Percentiles rank a stretch among this genome's conserved stretches.
These are phyloP conservation scores for Boletus barrowsii DNA, from an alignment of 768 basidiomycete genomes.

Conservation along the genomic window DNA sequence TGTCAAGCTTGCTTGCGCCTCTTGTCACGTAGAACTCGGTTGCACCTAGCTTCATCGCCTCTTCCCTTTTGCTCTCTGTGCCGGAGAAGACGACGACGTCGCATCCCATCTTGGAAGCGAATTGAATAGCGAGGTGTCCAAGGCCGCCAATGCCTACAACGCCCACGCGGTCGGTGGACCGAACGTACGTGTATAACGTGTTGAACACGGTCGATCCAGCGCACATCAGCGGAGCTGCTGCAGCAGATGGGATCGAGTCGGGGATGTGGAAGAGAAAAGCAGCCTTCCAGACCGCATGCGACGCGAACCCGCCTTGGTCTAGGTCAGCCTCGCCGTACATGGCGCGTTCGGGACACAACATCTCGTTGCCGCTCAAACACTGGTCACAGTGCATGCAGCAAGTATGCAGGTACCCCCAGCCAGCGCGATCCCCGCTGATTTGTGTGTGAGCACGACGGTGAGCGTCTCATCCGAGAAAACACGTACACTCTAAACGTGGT, in stretches of 20 bases:
- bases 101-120: slow-evolving; percentile 35
- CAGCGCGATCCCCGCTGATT: slow-evolving; percentile 17
- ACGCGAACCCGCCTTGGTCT: slow-evolving; percentile 36
- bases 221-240: slow-evolving; percentile 38
- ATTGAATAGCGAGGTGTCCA: slow-evolving; percentile 7
- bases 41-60: slow-evolving; percentile 34
- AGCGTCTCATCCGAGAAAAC: background rate
- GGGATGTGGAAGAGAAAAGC: slow-evolving; percentile 37
- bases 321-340: slow-evolving; percentile 25
- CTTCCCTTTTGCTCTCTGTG: slow-evolving; percentile 32
- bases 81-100: slow-evolving; percentile 36
- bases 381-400: slow-evolving; percentile 33
- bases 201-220: slow-evolving; percentile 34
- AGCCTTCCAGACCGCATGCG: slow-evolving; percentile 35
- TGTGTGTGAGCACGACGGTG: too few relatives aligned
- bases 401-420: slow-evolving; percentile 32
- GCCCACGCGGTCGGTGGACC: slow-evolving; percentile 32
- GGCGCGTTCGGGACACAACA: slow-evolving; percentile 22
- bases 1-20: slow-evolving; percentile 23
- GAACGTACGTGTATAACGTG: slow-evolving; percentile 25
- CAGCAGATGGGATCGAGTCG: slow-evolving; percentile 25
- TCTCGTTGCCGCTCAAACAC: slow-evolving; percentile 34
- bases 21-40: slow-evolving; percentile 35
- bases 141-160: slow-evolving; percentile 36
- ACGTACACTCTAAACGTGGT: slow-evolving; percentile 33